Evolutionary conservation across 2,329 filamentous ascomycete genomes (phyloP), one percentile per base, ranked within the genome.

Genomic region (Cladobotryum mycophilum): DNA sequence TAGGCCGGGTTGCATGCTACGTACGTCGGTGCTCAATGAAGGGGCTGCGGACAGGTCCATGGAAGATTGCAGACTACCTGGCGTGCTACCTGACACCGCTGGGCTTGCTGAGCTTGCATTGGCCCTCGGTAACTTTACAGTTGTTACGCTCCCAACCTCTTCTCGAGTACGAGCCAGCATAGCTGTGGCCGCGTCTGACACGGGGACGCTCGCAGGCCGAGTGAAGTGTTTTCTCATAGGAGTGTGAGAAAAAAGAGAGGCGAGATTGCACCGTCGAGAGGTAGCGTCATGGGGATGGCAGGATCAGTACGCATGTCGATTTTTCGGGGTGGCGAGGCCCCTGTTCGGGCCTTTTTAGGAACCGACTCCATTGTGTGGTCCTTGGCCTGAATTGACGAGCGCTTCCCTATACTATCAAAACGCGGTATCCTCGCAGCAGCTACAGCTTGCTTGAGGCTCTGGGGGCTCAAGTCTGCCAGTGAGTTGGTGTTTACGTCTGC

Each of bases 71-170:
- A 76, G 73, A 53, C 76, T 81, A 5, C 75, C 76, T 1, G 76
- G 71, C 1, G 75, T 78, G 55, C 76, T 78, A 38, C 72, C 70
- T 4, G 76, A 75, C 34, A 72, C 70, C 9, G 69, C 66, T 2
- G 76, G 72, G 47, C 71, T 78, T 7, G 72, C 63, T 7, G 73
- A 69, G 53, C 65, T 74, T 48, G 82, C 68, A 49, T 71, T 79
- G 38, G 78, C 78, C 50, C 76, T 70, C 11, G 80, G 76, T 42
- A 82, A 68, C 59, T 76, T 80, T 47, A 79, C 70, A 48, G 76
- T 82, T 17, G 75, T 81, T 25, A 82, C 70, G 3, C 59, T 52
- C 36, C 74, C 75, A 13, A 61, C 51, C n/a, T 73, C 67, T 41
- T 79, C 74, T 35, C 67, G 68, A 51, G 71, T 66, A 47, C 67